A percentile compares a stretch with the other conserved stretches of the same genome.
Evolutionary conservation across 1,284 basidiomycete genomes (phyloP).

Genomic region (Ustilago tritici): DNA sequence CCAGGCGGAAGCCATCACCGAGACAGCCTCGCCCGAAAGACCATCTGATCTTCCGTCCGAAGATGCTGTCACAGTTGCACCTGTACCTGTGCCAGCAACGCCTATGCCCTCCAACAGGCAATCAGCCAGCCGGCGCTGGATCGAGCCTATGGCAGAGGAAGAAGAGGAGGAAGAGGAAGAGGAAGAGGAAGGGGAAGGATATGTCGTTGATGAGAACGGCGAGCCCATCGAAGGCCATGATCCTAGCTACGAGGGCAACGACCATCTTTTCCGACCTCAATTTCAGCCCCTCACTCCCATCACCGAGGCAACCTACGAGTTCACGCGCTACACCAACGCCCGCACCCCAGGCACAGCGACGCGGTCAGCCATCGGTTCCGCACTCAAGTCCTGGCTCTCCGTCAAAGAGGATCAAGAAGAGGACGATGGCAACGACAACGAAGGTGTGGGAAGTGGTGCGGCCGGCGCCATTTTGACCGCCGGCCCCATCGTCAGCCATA

Average conservation of each 20-base stretch:
- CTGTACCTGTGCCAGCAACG: constrained; percentile 33
- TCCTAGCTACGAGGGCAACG: constrained; percentile 26
- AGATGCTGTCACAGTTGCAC: background rate
- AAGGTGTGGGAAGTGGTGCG: background rate
- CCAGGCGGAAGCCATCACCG: background rate
- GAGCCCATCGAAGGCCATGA: constrained; percentile 19
- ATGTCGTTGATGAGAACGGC: constrained; percentile 29
- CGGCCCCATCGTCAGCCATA: constrained; percentile 20
- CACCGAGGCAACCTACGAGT: constrained; percentile 63
- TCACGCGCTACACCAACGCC: constrained; percentile 56
- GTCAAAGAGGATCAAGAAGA: constrained; percentile 19
- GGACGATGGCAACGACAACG: constrained; percentile 29
- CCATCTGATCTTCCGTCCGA: background rate
- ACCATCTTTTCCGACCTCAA: constrained; percentile 42
- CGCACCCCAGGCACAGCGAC: constrained; percentile 54
- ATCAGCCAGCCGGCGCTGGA: constrained; percentile 46
- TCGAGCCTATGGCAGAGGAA: constrained; percentile 45
- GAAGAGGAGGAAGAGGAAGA: constrained; percentile 59
- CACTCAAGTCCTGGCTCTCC: constrained; percentile 28
- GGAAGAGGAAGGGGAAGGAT: constrained; percentile 38
- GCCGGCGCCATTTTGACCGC: constrained; percentile 18
- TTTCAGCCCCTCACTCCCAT: constrained; percentile 64
- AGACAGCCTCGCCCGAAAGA: background rate
- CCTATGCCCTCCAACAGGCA: constrained; percentile 43
- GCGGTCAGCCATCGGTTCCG: constrained; percentile 24